Evolutionary conservation across 305 asterid genomes (phyloP).

Genomic region (Fraxinus nigra): DNA sequence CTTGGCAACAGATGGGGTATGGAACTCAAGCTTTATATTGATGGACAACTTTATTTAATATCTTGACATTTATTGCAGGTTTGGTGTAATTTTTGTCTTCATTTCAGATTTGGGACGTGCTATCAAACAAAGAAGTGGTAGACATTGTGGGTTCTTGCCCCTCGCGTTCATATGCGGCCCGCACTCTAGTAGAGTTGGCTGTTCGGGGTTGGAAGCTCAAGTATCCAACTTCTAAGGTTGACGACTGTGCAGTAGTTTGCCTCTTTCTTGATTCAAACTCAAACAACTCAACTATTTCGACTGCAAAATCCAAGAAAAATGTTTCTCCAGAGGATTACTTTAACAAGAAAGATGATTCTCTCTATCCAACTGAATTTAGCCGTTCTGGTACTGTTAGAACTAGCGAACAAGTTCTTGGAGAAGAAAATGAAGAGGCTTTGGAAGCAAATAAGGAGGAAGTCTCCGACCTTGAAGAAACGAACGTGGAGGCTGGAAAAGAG

Average conservation of each 20-base stretch:
- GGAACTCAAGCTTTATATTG: neutral
- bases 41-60: neutral
- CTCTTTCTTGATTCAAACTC: constrained; percentile 55
- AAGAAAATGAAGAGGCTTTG: constrained; percentile 20
- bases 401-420: constrained; percentile 19
- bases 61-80: neutral
- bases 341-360: constrained; percentile 5
- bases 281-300: constrained; percentile 28
- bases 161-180: constrained; percentile 56
- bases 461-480: constrained; percentile 35
- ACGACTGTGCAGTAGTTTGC: constrained; percentile 82
- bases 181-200: constrained; percentile 58
- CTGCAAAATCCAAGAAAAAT: constrained; percentile 30
- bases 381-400: constrained; percentile 32
- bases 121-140: constrained; percentile 71
- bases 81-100: neutral
- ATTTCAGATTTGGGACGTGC: constrained; percentile 85
- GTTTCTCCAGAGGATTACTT: constrained; percentile 25
- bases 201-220: constrained; percentile 62
- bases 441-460: constrained; percentile 27
- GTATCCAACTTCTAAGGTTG: constrained; percentile 74
- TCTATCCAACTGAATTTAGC: constrained; percentile 23
- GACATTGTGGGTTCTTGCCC: constrained; percentile 59
- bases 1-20: constrained; percentile 84
- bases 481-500: constrained; percentile 37